Evolutionary conservation across 192 early-diverging fungal species (phyloP).

Genomic region (Coemansia sp.): DNA sequence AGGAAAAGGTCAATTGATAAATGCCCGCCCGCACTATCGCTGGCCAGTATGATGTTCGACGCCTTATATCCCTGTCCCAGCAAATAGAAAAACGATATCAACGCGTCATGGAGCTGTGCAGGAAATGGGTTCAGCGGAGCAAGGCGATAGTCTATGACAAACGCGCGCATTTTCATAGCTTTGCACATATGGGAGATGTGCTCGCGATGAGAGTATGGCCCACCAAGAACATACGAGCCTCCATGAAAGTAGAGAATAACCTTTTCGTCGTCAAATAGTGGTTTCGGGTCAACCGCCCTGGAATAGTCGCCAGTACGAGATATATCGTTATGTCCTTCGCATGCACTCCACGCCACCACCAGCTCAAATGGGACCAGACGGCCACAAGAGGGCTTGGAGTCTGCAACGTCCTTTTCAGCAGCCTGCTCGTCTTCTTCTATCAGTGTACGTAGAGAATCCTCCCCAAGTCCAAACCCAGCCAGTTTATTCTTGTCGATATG

Average conservation of each 20-base stretch:
- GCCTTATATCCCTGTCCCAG: slow-evolving; percentile 18
- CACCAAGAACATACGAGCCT: slow-evolving; percentile 26
- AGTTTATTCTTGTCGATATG: slow-evolving; percentile 5
- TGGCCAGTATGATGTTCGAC: slow-evolving; percentile 19
- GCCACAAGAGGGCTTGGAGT: not conserved
- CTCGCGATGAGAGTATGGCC: slow-evolving; percentile 19
- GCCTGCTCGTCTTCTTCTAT: slow-evolving; percentile 1
- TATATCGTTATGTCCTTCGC: not conserved
- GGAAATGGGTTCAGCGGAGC: slow-evolving; percentile 35
- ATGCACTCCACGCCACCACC: slow-evolving; percentile 11
- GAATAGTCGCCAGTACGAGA: not conserved
- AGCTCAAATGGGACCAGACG: slow-evolving; percentile 19
- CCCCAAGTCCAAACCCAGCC: slow-evolving; percentile 20
- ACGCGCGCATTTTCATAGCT: not conserved
- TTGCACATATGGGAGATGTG: slow-evolving; percentile 5
- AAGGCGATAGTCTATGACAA: slow-evolving; percentile 40
- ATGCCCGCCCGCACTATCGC: slow-evolving; percentile 46
- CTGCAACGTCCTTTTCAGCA: not conserved
- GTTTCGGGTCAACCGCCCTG: slow-evolving; percentile 10
- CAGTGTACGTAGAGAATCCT: slow-evolving; percentile 9
- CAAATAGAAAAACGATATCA: slow-evolving; percentile 18
- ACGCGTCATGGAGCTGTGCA: slow-evolving; percentile 38
- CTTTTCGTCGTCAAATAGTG: slow-evolving; percentile 13
- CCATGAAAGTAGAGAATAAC: slow-evolving; percentile 28
- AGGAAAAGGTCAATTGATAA: slow-evolving; percentile 17